Evolutionary conservation across 441 rosid species (phyloP), one percentile per base, ranked within the genome.

Genomic region (Adansonia gregorii): DNA sequence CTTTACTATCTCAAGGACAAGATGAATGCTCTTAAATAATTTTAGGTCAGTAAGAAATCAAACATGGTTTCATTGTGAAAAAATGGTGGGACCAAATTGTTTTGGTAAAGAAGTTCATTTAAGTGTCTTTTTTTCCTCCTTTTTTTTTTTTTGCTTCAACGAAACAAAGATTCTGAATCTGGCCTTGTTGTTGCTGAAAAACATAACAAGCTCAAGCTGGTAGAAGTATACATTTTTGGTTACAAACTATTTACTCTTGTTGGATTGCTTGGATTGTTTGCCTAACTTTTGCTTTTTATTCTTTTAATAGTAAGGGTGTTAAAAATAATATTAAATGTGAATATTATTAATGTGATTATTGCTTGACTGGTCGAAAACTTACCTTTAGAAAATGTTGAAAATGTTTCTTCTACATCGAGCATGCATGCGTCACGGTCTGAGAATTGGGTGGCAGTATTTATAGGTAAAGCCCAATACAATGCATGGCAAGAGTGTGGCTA

Each of bases 1-100:
- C 97, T 92, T 72, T 94, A 95, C 82, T 88, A 94, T 86, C 91
- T 92, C 8, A 86, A 97, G 83, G 95, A 94, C 82, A 91, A 83
- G 93, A 89, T 94, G 94, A 92, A 92, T 79, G 89, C 97, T 78
- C 97, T 91, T 66, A 89, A 88, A 86, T 92, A 85, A 82, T 78
- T 93, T 90, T 39, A 87, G 61, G 70, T 68, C 31, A 67, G 71
- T 51, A 73, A 64, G 67, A 74, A 61, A 67, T 20, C 6, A 17
- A n/a, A 7, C 8, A 63, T 67, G 54, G 20, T 20, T 68, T 68
- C 73, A 48, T 73, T 64, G 1, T 65, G 68, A 24, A 67, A 74
- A 56, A 73, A 39, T 54, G 58, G 75, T 67, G 63, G 61, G 67
- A 17, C 63, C 4, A 22, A 31, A 46, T 61, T 74, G 49, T 54